Evolutionary conservation across 352 stramenopile species (phyloP).

Genomic region (Pythium oligandrum): DNA sequence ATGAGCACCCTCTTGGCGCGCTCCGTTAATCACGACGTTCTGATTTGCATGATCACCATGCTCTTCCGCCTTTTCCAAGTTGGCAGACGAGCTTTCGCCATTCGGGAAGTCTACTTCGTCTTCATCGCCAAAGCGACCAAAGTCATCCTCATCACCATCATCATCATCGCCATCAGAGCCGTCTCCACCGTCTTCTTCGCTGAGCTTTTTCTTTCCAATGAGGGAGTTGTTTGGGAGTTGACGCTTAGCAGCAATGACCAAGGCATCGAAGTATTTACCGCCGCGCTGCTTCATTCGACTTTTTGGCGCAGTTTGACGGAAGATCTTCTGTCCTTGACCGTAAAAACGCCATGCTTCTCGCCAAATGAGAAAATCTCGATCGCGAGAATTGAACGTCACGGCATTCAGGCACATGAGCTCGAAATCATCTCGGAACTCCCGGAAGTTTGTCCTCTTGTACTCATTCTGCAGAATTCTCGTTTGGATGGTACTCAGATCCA

Average conservation of each 20-base stretch:
- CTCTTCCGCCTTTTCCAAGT: too few species aligned
- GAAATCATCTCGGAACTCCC: slow-evolving; percentile 87
- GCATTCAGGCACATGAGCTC: slow-evolving; percentile 96
- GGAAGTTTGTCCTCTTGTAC: slow-evolving; percentile 72
- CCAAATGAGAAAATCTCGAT: slow-evolving; percentile 89
- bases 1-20: too few species aligned
- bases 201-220: slow-evolving; percentile 39
- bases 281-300: slow-evolving; percentile 72
- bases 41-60: too few species aligned
- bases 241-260: slow-evolving; percentile 69
- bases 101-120: not conserved
- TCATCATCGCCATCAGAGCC: slow-evolving; percentile 25
- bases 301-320: slow-evolving; percentile 70
- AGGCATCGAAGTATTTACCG: slow-evolving; percentile 61
- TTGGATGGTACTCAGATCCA: slow-evolving; percentile 91
- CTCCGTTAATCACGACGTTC: too few species aligned
- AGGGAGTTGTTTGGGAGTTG: slow-evolving; percentile 81
- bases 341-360: slow-evolving; percentile 92
- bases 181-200: slow-evolving; percentile 17
- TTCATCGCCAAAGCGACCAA: slow-evolving; percentile 7
- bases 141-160: slow-evolving; percentile 8
- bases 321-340: slow-evolving; percentile 64
- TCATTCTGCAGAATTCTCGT: slow-evolving; percentile 58
- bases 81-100: not conserved
- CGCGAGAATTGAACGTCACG: slow-evolving; percentile 93